Evolutionary conservation across 805 yeast species (phyloP), one percentile per base, ranked within the genome.

Genomic region (Metschnikowia koreensis): DNA sequence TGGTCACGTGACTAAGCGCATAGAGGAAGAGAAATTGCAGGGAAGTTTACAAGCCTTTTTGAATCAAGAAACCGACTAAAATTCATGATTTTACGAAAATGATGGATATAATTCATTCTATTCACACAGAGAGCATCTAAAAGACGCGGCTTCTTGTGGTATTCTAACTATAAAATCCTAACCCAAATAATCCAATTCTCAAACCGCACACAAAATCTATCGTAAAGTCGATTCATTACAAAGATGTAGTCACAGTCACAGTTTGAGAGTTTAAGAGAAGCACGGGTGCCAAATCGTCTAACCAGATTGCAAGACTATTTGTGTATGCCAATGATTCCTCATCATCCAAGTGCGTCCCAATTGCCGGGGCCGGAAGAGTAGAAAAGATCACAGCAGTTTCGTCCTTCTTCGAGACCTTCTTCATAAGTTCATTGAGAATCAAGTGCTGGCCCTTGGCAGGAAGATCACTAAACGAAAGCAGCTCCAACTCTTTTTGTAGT

Each of bases 231-330:
- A 22, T 22, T 17, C 16, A 13, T 42, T 28, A 92, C 55, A 93
- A 73, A 34, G 96, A 94, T 6, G 97, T 92, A 0, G 99, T 93
- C 2, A 93, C 99, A 0, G 99, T 94, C 77, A 94, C 91, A 0
- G 96, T 87, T 71, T 90, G 96, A 0, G 97, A 89, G 63, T 94
- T 93, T 49, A 94, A 78, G 55, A 94, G 68, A 65, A 94, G 65
- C 1, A 83, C 78, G 0, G 98, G 97, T 0, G 97, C 97, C 38
- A 94, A 70, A 5, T 81, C 89, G 41, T 83, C 81, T 51, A 93
- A 76, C 94, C 97, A 89, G 6, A 87, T 68, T 44, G 91, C 87
- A 47, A 93, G 73, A 59, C 86, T 85, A 51, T 83, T 82, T 13
- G 88, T 82, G 64, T 91, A 93, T 36, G 87, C 90, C 40, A 82